A percentile compares a stretch with the other conserved stretches of the same genome.
phyloP scores from a whole-genome alignment of 768 basidiomycete genomes.

The Boletus huronensis region DNA sequence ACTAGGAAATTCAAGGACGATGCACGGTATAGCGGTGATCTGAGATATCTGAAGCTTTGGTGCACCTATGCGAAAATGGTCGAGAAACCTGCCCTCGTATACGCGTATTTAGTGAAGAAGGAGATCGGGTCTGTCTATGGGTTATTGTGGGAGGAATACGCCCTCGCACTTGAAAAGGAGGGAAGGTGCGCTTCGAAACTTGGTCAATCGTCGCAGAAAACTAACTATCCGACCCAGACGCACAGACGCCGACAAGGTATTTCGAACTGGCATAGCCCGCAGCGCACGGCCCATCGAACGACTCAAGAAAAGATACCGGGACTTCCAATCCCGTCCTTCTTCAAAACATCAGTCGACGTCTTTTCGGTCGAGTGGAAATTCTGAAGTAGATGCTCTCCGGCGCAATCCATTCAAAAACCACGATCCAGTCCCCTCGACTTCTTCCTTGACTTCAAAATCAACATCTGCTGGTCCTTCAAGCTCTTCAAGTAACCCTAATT shows the following conservation, averaged over 20 bases:
- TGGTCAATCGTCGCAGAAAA: slow-evolving; percentile 3
- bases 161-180: slow-evolving; percentile 66
- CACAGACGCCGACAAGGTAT: slow-evolving; percentile 77
- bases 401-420: slow-evolving; percentile 38
- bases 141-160: slow-evolving; percentile 89
- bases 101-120: slow-evolving; percentile 66
- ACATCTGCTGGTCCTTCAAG: slow-evolving; percentile 22
- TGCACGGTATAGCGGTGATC: slow-evolving; percentile 78
- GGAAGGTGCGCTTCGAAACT: slow-evolving; percentile 56
- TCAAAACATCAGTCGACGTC: slow-evolving; percentile 25
- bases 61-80: slow-evolving; percentile 78
- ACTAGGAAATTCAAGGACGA: slow-evolving; percentile 82
- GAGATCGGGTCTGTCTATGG: slow-evolving; percentile 77
- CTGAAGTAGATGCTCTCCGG: slow-evolving; percentile 32
- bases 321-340: slow-evolving; percentile 61
- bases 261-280: slow-evolving; percentile 76
- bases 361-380: slow-evolving; percentile 25
- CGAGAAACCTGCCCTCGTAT: slow-evolving; percentile 65
- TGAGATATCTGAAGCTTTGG: slow-evolving; percentile 93
- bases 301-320: slow-evolving; percentile 75
- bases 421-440: slow-evolving; percentile 29
- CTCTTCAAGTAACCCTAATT: slow-evolving; percentile 38
- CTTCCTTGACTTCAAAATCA: slow-evolving; percentile 27
- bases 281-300: slow-evolving; percentile 80
- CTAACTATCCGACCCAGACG: slow-evolving; percentile 41